These are phyloP conservation scores for Syzygium syzygioides DNA, from an alignment of 441 rosid species.

Conservation along the genomic window DNA sequence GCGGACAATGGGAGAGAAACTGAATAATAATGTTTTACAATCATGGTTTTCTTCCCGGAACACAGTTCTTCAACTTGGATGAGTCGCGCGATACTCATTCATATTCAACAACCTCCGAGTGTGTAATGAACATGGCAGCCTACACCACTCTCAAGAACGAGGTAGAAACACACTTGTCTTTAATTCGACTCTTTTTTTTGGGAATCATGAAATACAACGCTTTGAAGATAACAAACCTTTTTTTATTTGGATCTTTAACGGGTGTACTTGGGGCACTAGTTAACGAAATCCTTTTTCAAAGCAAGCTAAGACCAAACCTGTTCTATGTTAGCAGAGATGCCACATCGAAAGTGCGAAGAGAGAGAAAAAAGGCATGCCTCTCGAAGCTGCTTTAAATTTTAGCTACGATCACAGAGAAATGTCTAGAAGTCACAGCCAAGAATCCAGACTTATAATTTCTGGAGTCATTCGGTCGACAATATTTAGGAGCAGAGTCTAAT, in stretches of 20 bases:
- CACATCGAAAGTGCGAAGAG: background rate
- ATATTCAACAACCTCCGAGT: too few relatives aligned
- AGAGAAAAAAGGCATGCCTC: background rate
- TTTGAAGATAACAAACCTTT: background rate
- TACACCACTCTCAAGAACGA: too few relatives aligned
- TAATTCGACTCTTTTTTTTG: too few relatives aligned
- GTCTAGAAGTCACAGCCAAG: background rate
- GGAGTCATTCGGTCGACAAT: background rate
- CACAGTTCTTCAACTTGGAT: too few relatives aligned
- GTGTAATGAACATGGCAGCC: too few relatives aligned
- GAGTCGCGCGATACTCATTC: too few relatives aligned
- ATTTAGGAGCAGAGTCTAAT: background rate
- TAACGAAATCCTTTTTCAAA: background rate
- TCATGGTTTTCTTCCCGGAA: too few relatives aligned
- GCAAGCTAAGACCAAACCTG: background rate
- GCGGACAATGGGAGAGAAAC: too few relatives aligned
- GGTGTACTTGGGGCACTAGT: background rate
- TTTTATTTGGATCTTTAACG: background rate
- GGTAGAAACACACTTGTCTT: too few relatives aligned
- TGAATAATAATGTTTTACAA: too few relatives aligned
- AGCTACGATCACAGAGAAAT: background rate
- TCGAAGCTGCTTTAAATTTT: background rate
- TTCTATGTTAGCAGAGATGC: background rate
- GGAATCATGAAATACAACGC: background rate
- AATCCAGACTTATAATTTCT: background rate